Percentiles rank a stretch among this genome's conserved stretches.
Evolutionary conservation across 306 rosid genomes (phyloP).

Genomic region (Fragaria iinumae): DNA sequence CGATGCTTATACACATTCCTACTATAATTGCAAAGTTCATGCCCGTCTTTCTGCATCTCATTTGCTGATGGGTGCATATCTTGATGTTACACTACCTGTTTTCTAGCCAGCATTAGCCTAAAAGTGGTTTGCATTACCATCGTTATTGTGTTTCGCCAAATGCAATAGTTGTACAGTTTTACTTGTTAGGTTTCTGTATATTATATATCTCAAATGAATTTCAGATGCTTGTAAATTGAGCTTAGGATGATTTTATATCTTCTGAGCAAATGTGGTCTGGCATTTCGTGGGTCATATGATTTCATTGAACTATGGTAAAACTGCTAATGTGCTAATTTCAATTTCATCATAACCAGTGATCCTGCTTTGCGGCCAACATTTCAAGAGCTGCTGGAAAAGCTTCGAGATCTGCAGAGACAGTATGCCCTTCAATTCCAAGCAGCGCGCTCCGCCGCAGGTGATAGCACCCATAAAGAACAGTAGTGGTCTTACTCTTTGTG

Average conservation of each 20-base stretch:
- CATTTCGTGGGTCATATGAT: neutral
- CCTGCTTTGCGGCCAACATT: conserved; percentile 78
- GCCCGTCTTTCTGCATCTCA: neutral
- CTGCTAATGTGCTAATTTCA: conserved; percentile 18
- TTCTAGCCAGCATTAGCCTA: neutral
- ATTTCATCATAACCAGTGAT: conserved; percentile 55
- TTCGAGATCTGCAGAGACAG: conserved; percentile 67
- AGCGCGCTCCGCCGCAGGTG: conserved; percentile 54
- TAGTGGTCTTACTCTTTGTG: conserved; percentile 31
- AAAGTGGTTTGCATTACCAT: neutral
- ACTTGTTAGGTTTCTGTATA: neutral
- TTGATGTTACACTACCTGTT: neutral
- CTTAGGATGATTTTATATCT: neutral
- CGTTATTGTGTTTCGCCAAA: neutral
- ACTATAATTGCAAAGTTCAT: neutral
- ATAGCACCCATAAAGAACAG: conserved; percentile 59
- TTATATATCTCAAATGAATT: neutral
- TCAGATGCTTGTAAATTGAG: neutral
- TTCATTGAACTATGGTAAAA: neutral
- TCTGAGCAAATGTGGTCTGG: neutral
- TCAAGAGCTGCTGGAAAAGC: conserved; percentile 72
- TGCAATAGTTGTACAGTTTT: neutral
- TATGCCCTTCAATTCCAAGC: conserved; percentile 75
- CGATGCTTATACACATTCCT: neutral
- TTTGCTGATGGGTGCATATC: neutral